phyloP scores from a whole-genome alignment of 306 rosid genomes.

The Bauhinia variegata region DNA sequence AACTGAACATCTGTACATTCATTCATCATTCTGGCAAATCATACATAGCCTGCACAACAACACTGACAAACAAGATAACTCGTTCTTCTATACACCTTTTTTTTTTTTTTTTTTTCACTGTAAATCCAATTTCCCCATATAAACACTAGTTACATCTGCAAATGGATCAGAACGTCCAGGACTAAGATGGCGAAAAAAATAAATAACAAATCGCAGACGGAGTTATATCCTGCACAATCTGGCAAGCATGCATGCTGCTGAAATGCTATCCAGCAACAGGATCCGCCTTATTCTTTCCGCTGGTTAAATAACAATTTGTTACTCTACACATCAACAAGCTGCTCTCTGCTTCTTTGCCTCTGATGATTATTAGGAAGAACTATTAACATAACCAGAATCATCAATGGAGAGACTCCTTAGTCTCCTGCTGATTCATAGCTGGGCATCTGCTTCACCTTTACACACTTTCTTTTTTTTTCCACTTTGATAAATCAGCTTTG shows the following conservation, averaged over 20 bases:
- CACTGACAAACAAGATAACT: conserved; percentile 38
- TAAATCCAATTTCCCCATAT: conserved; percentile 40
- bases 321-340: conserved; percentile 60
- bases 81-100: conserved; percentile 48
- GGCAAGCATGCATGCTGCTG: conserved; percentile 50
- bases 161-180: conserved; percentile 43
- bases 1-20: conserved; percentile 38
- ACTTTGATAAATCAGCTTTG: conserved; percentile 51
- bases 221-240: conserved; percentile 55
- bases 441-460: conserved; percentile 31
- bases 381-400: conserved; percentile 43
- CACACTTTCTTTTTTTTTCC: conserved; percentile 2
- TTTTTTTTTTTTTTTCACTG: conserved; percentile 25
- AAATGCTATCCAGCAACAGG: conserved; percentile 56
- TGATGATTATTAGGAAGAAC: conserved; percentile 38
- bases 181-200: conserved; percentile 27
- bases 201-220: conserved; percentile 46
- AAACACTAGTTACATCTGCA: conserved; percentile 50
- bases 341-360: conserved; percentile 50
- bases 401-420: conserved; percentile 2
- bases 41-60: neutral
- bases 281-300: conserved; percentile 63
- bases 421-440: conserved; percentile 24
- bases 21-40: conserved; percentile 26
- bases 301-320: conserved; percentile 53